These are phyloP conservation scores for Filosporella fistucella DNA, from an alignment of 495 filamentous ascomycete genomes.

Conservation along the genomic window DNA sequence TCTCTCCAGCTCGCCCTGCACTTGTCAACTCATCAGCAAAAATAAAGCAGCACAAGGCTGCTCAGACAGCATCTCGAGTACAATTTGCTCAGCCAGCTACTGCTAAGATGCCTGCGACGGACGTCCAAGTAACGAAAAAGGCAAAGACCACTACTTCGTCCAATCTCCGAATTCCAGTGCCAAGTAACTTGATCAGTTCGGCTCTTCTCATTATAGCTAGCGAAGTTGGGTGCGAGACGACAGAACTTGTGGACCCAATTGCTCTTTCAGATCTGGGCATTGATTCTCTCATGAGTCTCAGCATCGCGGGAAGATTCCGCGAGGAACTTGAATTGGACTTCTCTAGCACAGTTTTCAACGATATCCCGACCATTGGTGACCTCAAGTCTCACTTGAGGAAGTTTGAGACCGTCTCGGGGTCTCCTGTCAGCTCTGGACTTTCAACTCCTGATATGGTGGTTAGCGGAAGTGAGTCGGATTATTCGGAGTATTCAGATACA, in stretches of 20 bases:
- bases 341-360: constrained; percentile 53
- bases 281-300: constrained; percentile 56
- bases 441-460: constrained; percentile 35
- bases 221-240: constrained; percentile 58
- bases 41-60: constrained; percentile 1
- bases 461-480: constrained; percentile 35
- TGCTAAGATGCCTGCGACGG: no score
- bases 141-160: constrained; percentile 15
- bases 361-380: constrained; percentile 42
- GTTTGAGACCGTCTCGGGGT: constrained; percentile 30
- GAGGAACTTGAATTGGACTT: constrained; percentile 51
- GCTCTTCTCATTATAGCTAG: constrained; percentile 61
- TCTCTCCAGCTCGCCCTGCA: no score
- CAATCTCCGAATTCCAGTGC: constrained; percentile 31
- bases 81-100: not conserved
- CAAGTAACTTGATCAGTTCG: constrained; percentile 29
- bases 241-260: constrained; percentile 54
- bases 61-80: not conserved
- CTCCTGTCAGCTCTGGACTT: constrained; percentile 33
- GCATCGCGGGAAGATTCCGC: constrained; percentile 45
- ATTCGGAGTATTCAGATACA: constrained; percentile 4
- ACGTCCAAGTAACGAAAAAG: not conserved
- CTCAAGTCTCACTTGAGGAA: constrained; percentile 35
- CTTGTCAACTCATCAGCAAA: no score
- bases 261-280: constrained; percentile 53